Evolutionary conservation across 1,139 yeast genomes (phyloP).

Genomic region (Wickerhamiella infanticola): DNA sequence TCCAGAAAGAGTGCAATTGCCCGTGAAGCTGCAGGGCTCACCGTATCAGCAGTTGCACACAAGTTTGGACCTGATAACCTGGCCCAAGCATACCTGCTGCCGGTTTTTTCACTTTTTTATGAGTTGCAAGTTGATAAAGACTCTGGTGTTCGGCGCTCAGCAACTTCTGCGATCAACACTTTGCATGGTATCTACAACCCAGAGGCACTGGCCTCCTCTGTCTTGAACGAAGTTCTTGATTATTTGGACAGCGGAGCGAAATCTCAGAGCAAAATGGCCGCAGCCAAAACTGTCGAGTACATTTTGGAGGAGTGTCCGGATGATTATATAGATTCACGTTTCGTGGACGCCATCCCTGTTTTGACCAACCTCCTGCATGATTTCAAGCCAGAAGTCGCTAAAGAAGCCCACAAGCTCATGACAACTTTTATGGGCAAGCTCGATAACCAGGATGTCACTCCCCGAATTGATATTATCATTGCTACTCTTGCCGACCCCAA

Average conservation of each 20-base stretch:
- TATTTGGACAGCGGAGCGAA: constrained; percentile 74
- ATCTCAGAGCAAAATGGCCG: constrained; percentile 84
- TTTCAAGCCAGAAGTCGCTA: constrained; percentile 89
- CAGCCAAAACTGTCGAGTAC: constrained; percentile 55
- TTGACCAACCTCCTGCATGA: constrained; percentile 85
- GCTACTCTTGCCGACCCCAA: constrained; percentile 82
- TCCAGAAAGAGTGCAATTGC: constrained; percentile 30
- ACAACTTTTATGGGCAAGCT: constrained; percentile 61
- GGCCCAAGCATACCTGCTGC: constrained; percentile 56
- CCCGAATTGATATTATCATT: constrained; percentile 72
- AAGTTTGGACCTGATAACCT: constrained; percentile 50
- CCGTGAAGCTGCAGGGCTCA: constrained; percentile 53
- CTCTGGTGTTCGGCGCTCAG: constrained; percentile 68
- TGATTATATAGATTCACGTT: constrained; percentile 69
- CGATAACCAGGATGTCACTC: constrained; percentile 83
- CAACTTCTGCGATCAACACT: constrained; percentile 40
- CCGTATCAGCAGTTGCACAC: constrained; percentile 54
- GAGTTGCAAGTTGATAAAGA: constrained; percentile 76
- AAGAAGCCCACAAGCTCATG: constrained; percentile 61
- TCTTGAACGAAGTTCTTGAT: constrained; percentile 43
- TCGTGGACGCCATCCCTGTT: constrained; percentile 66
- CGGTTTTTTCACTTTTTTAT: constrained; percentile 39
- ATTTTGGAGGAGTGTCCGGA: constrained; percentile 68
- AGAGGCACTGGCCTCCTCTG: constrained; percentile 63
- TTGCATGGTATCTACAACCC: constrained; percentile 54